Evolutionary conservation across 75 land plant genomes (phyloP).

Genomic region (Picea glauca): DNA sequence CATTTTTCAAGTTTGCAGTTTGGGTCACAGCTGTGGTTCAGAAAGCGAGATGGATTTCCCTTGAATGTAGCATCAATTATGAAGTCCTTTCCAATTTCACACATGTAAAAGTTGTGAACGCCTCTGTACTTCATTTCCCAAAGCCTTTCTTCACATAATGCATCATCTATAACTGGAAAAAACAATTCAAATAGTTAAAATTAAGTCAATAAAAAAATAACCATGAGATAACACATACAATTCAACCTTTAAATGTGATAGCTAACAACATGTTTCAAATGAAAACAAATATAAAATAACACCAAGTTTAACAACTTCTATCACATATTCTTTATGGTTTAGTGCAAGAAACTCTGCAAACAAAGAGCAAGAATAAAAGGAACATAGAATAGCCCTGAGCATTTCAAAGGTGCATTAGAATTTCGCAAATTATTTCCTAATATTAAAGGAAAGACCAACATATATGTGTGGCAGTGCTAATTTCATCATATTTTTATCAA

Average conservation of each 20-base stretch:
- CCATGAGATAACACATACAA: not conserved
- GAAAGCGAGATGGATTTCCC: conserved; percentile 86
- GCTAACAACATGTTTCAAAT: not conserved
- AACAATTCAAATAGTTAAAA: not conserved
- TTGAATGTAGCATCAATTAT: conserved; percentile 96
- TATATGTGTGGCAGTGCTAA: not conserved
- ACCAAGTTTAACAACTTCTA: not conserved
- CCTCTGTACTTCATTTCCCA: conserved; percentile 91
- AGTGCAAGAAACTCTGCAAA: not conserved
- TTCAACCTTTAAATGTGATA: not conserved
- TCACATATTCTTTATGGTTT: not conserved
- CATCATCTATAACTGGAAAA: conserved; percentile 87
- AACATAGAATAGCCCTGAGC: not conserved
- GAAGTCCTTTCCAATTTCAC: conserved; percentile 90
- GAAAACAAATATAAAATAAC: not conserved
- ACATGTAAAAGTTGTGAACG: conserved; percentile 87
- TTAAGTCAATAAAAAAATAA: not conserved
- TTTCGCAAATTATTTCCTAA: not conserved
- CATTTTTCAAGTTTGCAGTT: conserved; percentile 94
- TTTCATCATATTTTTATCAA: not conserved
- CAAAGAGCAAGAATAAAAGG: not conserved
- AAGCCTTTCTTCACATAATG: conserved; percentile 84
- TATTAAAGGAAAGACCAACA: not conserved
- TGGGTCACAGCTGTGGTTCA: conserved; percentile 96
- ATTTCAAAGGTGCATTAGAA: not conserved